Conservation (phyloP, 2,329 filamentous ascomycete genomes). For the Plenodomus tracheiphilus region DNA sequence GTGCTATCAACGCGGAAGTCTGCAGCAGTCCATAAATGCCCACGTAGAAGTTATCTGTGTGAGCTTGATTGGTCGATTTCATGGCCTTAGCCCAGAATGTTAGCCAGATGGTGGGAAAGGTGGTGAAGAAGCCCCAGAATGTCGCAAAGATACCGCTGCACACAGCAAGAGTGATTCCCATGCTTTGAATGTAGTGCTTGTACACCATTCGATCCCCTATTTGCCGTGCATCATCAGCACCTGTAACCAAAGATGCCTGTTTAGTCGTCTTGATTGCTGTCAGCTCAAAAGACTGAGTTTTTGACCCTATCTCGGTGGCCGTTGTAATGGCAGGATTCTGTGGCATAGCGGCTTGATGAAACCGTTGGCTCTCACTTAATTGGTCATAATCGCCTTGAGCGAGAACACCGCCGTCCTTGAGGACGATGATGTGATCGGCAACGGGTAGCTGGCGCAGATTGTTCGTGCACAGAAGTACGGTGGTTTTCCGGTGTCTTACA, state of each 20-base stretch:
- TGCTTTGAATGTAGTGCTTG: conserved; percentile 13
- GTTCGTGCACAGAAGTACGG: conserved; percentile 20
- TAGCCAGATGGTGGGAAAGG: conserved; percentile 16
- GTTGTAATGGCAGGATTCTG: no score
- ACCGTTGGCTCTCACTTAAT: no score
- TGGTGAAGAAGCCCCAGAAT: conserved; percentile 18
- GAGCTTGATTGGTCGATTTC: neutral
- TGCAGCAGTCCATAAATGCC: conserved; percentile 18
- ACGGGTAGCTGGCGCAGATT: conserved; percentile 8
- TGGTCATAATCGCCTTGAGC: conserved; percentile 42
- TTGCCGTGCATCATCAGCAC: conserved; percentile 5
- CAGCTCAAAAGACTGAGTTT: no score
- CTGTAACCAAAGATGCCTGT: neutral
- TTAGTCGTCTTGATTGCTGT: no score
- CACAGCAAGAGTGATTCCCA: conserved; percentile 1
- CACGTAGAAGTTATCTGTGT: conserved; percentile 10
- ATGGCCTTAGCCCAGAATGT: conserved; percentile 12
- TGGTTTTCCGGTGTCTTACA: conserved; percentile 36
- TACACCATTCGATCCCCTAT: conserved; percentile 15
- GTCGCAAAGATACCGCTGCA: conserved; percentile 6
- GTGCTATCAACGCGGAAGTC: conserved; percentile 5
- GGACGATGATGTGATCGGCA: conserved; percentile 14
- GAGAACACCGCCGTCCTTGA: conserved; percentile 6
- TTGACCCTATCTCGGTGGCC: no score
- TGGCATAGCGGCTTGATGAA: no score